Evolutionary conservation across 352 stramenopile species (phyloP).

Genomic region (Thalassiosira livingstoniorum): DNA sequence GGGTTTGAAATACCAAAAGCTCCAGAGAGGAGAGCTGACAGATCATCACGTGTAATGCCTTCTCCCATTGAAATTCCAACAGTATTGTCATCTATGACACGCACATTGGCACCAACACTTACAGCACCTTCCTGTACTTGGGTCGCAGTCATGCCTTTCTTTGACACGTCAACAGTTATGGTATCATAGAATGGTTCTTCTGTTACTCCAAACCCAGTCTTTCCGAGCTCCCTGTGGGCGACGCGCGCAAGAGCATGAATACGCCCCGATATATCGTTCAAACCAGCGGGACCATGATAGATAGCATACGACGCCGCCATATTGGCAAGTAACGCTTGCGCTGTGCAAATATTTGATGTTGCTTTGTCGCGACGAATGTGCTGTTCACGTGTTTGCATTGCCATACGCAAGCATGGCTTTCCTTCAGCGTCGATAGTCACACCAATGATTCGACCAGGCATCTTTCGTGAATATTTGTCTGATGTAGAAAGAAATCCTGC

Average conservation of each 20-base stretch:
- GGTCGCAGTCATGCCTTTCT: constrained; percentile 86
- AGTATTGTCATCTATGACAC: constrained; percentile 83
- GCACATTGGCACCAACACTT: constrained; percentile 79
- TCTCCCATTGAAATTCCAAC: constrained; percentile 98
- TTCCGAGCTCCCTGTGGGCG: constrained; percentile 88
- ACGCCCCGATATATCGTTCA: constrained; percentile 92
- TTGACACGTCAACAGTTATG: constrained; percentile 91
- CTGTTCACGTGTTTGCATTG: constrained; percentile 98
- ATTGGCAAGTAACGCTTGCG: constrained; percentile 98
- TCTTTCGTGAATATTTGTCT: constrained; percentile 95
- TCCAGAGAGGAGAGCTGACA: constrained; percentile 89
- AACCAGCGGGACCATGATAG: constrained; percentile 97
- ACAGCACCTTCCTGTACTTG: constrained; percentile 86
- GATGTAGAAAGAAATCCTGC: constrained; percentile 97
- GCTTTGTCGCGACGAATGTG: constrained; percentile 99
- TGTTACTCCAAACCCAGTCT: constrained; percentile 87
- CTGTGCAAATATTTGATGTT: constrained; percentile 99
- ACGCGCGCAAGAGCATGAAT: constrained; percentile 93
- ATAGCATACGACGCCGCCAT: constrained; percentile 98
- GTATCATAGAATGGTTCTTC: constrained; percentile 95
- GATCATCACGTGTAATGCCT: constrained; percentile 91
- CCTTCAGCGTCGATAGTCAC: constrained; percentile 96
- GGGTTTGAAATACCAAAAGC: constrained; percentile 78
- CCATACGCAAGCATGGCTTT: constrained; percentile 96
- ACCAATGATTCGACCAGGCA: constrained; percentile 98